These are phyloP conservation scores for Fusarium protoensiforme DNA, from an alignment of 2,329 filamentous ascomycete genomes.

Conservation along the genomic window DNA sequence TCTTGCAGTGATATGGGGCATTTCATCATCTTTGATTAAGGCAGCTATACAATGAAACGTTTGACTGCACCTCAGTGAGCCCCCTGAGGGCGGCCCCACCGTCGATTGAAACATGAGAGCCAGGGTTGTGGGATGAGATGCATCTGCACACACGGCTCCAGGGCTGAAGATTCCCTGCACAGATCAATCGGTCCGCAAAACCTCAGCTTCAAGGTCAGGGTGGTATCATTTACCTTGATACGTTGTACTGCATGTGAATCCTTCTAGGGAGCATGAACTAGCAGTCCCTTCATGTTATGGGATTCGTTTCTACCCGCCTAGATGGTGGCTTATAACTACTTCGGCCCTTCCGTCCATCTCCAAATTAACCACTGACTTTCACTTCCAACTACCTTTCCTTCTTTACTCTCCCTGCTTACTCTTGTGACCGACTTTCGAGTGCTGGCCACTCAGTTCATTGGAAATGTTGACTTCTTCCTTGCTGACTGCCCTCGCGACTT, in stretches of 20 bases:
- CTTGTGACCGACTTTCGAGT: not conserved
- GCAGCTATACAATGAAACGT: not conserved
- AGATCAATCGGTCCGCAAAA: not conserved
- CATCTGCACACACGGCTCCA: not conserved
- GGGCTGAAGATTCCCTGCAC: not conserved
- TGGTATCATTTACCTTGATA: not conserved
- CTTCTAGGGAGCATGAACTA: not conserved
- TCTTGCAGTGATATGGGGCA: not conserved
- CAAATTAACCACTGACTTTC: not conserved
- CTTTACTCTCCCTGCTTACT: not conserved
- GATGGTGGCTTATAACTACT: not conserved
- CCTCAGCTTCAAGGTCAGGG: not conserved
- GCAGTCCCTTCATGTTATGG: not conserved
- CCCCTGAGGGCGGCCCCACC: not conserved
- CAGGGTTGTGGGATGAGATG: not conserved
- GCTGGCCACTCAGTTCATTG: not conserved
- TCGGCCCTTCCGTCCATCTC: not conserved
- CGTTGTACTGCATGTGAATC: not conserved
- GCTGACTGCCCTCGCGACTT: conserved; percentile 17
- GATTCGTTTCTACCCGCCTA: not conserved
- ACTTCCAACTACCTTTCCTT: not conserved
- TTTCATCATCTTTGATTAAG: not conserved
- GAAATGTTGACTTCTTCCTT: conserved; percentile 22
- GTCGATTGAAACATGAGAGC: not conserved
- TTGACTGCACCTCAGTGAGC: not conserved